Conservation (phyloP, 2,329 filamentous ascomycete genomes). For the Aspergillus clavatus region DNA sequence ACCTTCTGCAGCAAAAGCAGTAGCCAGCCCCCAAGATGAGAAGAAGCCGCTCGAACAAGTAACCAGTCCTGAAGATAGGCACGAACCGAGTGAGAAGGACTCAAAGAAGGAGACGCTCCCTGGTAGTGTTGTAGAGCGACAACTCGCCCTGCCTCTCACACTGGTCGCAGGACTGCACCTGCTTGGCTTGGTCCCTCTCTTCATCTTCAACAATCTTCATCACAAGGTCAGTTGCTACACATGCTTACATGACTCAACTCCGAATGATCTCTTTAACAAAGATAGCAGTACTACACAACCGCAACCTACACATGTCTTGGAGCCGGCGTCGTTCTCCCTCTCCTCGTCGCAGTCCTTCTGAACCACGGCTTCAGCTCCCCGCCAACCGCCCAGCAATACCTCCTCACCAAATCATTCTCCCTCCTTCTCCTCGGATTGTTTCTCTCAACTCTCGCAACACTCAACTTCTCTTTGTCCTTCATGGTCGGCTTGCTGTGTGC, state of each 20-base stretch:
- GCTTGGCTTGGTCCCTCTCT: conserved; percentile 73
- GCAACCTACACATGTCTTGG: conserved; percentile 57
- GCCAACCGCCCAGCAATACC: conserved; percentile 64
- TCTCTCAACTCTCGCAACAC: conserved; percentile 83
- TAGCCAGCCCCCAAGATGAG: conserved; percentile 31
- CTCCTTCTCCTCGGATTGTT: conserved; percentile 89
- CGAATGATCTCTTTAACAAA: conserved; percentile 12
- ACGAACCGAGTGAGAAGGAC: conserved; percentile 13
- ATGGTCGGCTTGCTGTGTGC: conserved; percentile 73
- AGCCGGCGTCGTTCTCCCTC: conserved; percentile 54
- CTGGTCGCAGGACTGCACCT: conserved; percentile 71
- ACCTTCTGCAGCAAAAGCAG: conserved; percentile 11
- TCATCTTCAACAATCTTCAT: conserved; percentile 73
- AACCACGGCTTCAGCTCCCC: conserved; percentile 41
- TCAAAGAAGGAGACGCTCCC: conserved; percentile 11
- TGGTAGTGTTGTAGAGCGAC: conserved; percentile 33
- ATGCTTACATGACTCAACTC: background rate
- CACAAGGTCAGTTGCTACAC: conserved; percentile 51
- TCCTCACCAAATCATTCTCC: conserved; percentile 82
- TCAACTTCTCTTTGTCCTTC: conserved; percentile 91
- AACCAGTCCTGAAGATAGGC: conserved; percentile 10
- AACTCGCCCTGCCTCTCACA: conserved; percentile 53
- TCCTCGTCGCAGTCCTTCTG: conserved; percentile 53
- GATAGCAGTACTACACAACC: conserved; percentile 52
- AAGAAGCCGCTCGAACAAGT: conserved; percentile 17